These are phyloP conservation scores for Camelina laxa DNA, from an alignment of 345 rosid genomes.

Conservation along the genomic window DNA sequence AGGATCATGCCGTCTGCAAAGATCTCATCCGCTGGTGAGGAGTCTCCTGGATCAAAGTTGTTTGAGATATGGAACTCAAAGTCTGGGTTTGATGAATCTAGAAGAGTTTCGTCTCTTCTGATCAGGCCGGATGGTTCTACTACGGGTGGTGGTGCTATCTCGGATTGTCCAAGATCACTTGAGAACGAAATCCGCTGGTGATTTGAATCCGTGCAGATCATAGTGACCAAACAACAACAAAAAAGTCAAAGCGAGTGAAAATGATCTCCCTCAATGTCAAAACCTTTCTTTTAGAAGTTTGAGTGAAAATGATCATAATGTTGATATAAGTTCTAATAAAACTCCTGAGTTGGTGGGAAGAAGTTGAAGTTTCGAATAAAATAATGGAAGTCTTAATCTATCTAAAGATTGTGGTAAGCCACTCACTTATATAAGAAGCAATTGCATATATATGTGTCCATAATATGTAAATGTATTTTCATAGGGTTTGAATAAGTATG, in stretches of 20 bases:
- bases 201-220: constrained; percentile 64
- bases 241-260: constrained; percentile 26
- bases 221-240: background rate
- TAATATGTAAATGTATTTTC: background rate
- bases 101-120: constrained; percentile 50
- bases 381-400: constrained; percentile 35
- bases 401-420: constrained; percentile 44
- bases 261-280: constrained; percentile 27
- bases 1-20: constrained; percentile 79
- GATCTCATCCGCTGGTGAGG: constrained; percentile 78
- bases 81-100: constrained; percentile 52
- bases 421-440: constrained; percentile 30
- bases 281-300: background rate
- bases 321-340: background rate
- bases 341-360: constrained; percentile 24
- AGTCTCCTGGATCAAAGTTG: constrained; percentile 45
- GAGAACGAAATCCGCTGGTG: constrained; percentile 67
- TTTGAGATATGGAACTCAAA: constrained; percentile 70
- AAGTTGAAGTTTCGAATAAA: constrained; percentile 32
- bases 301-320: no score
- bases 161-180: constrained; percentile 53
- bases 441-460: constrained; percentile 10
- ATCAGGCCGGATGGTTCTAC: constrained; percentile 27
- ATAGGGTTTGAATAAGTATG: constrained; percentile 17
- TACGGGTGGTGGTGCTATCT: constrained; percentile 33